phyloP scores from a whole-genome alignment of 495 filamentous ascomycete species.

The Aspergillus ellipticus region DNA sequence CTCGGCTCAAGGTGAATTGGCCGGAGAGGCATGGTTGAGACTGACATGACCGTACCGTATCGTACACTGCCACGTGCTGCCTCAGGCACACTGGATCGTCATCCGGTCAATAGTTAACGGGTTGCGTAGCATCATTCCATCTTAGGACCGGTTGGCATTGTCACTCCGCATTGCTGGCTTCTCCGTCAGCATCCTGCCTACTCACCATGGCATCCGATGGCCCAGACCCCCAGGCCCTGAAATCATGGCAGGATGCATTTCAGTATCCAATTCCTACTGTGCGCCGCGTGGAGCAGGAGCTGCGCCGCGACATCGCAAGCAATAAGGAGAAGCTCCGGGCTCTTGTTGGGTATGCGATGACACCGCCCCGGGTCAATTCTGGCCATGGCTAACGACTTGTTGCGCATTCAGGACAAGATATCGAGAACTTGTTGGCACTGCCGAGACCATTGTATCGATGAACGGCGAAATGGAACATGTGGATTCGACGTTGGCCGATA shows the following conservation, averaged over 20 bases:
- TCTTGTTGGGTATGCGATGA: conserved; percentile 68
- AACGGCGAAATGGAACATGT: conserved; percentile 69
- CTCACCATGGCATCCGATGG: conserved; percentile 53
- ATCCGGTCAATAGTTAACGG: conserved; percentile 3
- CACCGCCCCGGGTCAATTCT: neutral
- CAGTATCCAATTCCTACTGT: conserved; percentile 61
- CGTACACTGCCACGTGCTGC: conserved; percentile 13
- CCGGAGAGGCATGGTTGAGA: conserved; percentile 9
- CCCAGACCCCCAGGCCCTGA: conserved; percentile 56
- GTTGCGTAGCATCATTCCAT: conserved; percentile 5
- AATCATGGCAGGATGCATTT: conserved; percentile 66
- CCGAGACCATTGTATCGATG: conserved; percentile 90
- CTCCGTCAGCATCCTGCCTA: conserved; percentile 1
- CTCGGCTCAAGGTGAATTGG: too few relatives aligned
- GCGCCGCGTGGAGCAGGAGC: conserved; percentile 59
- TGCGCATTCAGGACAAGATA: conserved; percentile 64
- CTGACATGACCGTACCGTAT: conserved; percentile 6
- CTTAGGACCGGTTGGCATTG: neutral
- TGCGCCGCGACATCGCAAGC: conserved; percentile 64
- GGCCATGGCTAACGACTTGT: conserved; percentile 11
- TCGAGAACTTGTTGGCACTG: conserved; percentile 86
- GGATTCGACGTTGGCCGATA: conserved; percentile 63
- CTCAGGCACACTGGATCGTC: conserved; percentile 18
- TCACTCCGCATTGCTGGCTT: conserved; percentile 10
- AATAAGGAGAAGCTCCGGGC: conserved; percentile 85